Conservation (phyloP, 768 basidiomycete genomes). For the Mycena capillaripes region DNA sequence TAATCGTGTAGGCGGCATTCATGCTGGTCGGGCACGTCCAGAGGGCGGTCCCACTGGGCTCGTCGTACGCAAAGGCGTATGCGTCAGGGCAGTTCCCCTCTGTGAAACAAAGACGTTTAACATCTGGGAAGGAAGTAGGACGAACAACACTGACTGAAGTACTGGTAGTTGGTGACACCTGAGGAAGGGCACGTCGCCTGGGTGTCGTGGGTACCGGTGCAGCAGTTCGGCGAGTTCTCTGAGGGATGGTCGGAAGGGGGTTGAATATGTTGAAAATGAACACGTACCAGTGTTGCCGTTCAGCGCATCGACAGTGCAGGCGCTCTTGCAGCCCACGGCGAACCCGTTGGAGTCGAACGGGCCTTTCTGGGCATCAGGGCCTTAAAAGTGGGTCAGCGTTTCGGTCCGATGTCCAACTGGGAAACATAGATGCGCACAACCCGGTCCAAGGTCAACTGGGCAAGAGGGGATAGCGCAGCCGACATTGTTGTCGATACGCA, state of each 20-base stretch:
- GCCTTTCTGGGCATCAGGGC: conserved; percentile 34
- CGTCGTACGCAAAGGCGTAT: conserved; percentile 62
- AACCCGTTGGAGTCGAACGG: conserved; percentile 46
- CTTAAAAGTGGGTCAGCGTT: conserved; percentile 14
- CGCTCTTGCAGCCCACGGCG: conserved; percentile 59
- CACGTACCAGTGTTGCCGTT: conserved; percentile 53
- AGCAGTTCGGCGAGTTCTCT: conserved; percentile 43
- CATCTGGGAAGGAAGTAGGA: not conserved
- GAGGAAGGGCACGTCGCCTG: conserved; percentile 62
- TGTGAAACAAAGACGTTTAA: conserved; percentile 32
- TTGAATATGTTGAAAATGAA: conserved; percentile 36
- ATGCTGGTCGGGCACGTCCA: conserved; percentile 53
- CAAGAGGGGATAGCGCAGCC: conserved; percentile 58
- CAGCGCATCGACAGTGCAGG: conserved; percentile 54
- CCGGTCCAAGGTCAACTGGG: conserved; percentile 60
- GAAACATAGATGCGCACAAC: conserved; percentile 41
- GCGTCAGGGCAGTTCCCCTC: conserved; percentile 52
- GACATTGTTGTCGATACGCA: conserved; percentile 44
- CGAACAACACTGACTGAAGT: conserved; percentile 57
- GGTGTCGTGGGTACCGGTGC: conserved; percentile 45
- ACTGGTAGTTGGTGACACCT: conserved; percentile 62
- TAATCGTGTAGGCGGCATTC: conserved; percentile 51
- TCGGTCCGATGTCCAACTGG: not conserved
- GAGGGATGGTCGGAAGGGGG: not conserved
- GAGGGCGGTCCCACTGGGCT: conserved; percentile 59